phyloP scores from a whole-genome alignment of 1,284 basidiomycete genomes.

The Meira miltonrushii region DNA sequence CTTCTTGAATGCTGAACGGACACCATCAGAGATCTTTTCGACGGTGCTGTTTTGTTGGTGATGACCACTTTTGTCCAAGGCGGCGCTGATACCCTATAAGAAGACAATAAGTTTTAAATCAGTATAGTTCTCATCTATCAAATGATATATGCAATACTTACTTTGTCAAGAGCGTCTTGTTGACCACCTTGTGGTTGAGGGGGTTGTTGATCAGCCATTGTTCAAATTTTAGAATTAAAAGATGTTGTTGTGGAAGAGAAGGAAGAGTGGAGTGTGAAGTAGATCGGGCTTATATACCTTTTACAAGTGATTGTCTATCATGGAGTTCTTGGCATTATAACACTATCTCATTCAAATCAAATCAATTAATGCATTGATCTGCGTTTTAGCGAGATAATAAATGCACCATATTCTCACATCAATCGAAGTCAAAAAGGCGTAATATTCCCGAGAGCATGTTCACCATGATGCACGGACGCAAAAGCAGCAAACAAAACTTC shows the following conservation, averaged over 20 bases:
- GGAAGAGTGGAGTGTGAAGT: neutral
- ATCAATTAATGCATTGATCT: no score
- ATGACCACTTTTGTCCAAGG: slow-evolving; percentile 28
- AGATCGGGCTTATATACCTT: no score
- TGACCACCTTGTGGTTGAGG: slow-evolving; percentile 11
- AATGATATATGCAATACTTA: neutral
- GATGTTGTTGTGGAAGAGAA: neutral
- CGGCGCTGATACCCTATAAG: slow-evolving; percentile 23
- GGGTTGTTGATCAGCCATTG: slow-evolving; percentile 1
- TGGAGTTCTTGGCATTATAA: no score
- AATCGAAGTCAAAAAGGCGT: no score
- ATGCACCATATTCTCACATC: no score
- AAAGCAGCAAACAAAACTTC: no score
- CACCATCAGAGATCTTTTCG: slow-evolving; percentile 43
- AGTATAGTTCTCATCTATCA: neutral
- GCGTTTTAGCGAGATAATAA: no score
- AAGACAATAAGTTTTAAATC: neutral
- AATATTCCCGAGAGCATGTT: no score
- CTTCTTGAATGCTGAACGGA: slow-evolving; percentile 40
- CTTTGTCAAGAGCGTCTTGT: slow-evolving; percentile 37
- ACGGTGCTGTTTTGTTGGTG: slow-evolving; percentile 24
- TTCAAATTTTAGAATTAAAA: no score
- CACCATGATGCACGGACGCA: no score
- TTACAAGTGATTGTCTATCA: no score
- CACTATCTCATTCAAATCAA: no score